phyloP scores from a whole-genome alignment of 768 basidiomycete genomes.

The Lactarius hatsudake region DNA sequence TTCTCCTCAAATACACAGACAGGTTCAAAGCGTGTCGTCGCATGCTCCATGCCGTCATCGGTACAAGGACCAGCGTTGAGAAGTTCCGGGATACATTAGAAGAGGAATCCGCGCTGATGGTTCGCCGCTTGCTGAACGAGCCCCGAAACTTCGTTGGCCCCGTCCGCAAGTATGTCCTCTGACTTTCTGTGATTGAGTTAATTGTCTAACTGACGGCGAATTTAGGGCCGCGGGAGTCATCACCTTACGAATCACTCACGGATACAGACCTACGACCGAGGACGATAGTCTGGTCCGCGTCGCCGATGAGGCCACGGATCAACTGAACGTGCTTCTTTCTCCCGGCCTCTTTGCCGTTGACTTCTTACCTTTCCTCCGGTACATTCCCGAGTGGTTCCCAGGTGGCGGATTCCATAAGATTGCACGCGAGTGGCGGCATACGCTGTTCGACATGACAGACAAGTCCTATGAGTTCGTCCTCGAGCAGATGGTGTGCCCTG shows the following conservation, averaged over 20 bases:
- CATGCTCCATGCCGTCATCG: conserved; percentile 27
- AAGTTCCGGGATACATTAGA: conserved; percentile 26
- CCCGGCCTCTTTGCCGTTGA: conserved; percentile 29
- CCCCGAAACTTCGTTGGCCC: conserved; percentile 26
- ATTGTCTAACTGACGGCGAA: not conserved
- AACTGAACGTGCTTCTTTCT: conserved; percentile 19
- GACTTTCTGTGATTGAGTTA: not conserved
- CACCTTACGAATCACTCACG: conserved; percentile 28
- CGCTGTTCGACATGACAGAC: conserved; percentile 23
- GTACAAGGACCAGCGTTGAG: conserved; percentile 24
- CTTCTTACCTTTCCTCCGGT: conserved; percentile 28
- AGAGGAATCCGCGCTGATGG: conserved; percentile 22
- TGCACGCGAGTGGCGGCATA: conserved; percentile 28
- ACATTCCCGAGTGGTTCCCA: conserved; percentile 30
- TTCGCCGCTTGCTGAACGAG: conserved; percentile 23
- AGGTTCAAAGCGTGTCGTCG: conserved; percentile 28
- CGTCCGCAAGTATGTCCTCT: conserved; percentile 26
- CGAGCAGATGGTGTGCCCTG: conserved; percentile 22
- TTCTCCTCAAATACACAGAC: conserved; percentile 28
- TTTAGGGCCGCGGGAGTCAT: conserved; percentile 25
- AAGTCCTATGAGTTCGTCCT: conserved; percentile 24
- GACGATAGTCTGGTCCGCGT: conserved; percentile 28
- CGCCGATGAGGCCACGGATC: conserved; percentile 30
- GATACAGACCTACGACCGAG: conserved; percentile 24
- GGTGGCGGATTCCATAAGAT: conserved; percentile 29